Evolutionary conservation across 2,329 filamentous ascomycete species (phyloP).

Genomic region (Daldinia eschscholtzii): DNA sequence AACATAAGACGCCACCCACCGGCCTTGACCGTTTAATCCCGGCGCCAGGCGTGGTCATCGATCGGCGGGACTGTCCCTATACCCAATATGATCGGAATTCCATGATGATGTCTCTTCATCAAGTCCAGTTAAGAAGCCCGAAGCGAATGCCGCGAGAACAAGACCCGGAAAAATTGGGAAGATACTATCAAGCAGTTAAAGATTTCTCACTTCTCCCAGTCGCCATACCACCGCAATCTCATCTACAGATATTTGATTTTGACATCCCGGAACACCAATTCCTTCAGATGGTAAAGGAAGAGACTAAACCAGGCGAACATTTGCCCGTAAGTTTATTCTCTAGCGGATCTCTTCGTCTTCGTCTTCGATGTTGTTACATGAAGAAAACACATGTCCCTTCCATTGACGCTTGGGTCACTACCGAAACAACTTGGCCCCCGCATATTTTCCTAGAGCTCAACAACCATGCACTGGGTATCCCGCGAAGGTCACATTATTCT

Average conservation of each 20-base stretch:
- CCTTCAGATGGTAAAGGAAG: conserved; percentile 55
- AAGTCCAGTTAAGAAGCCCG: conserved; percentile 63
- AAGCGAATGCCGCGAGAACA: conserved; percentile 54
- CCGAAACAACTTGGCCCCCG: conserved; percentile 78
- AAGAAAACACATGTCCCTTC: conserved; percentile 47
- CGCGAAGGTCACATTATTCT: conserved; percentile 78
- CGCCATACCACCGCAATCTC: conserved; percentile 53
- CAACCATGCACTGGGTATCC: conserved; percentile 64
- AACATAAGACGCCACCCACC: neutral
- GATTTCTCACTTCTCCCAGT: conserved; percentile 64
- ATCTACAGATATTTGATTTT: conserved; percentile 63
- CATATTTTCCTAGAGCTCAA: conserved; percentile 79
- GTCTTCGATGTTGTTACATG: conserved; percentile 73
- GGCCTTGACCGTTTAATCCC: conserved; percentile 45
- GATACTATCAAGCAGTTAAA: conserved; percentile 70
- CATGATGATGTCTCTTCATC: conserved; percentile 60
- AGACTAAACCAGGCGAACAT: conserved; percentile 43
- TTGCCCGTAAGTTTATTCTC: conserved; percentile 57
- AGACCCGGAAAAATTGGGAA: conserved; percentile 46
- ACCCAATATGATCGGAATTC: conserved; percentile 59
- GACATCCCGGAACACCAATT: conserved; percentile 53
- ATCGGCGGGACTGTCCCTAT: conserved; percentile 56
- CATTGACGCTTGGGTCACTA: conserved; percentile 70
- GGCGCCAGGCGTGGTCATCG: conserved; percentile 40
- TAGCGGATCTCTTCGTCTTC: conserved; percentile 71